Evolutionary conservation across 2,329 filamentous ascomycete species (phyloP), one percentile per base, ranked within the genome.

Genomic region (Botrytis sinoallii): DNA sequence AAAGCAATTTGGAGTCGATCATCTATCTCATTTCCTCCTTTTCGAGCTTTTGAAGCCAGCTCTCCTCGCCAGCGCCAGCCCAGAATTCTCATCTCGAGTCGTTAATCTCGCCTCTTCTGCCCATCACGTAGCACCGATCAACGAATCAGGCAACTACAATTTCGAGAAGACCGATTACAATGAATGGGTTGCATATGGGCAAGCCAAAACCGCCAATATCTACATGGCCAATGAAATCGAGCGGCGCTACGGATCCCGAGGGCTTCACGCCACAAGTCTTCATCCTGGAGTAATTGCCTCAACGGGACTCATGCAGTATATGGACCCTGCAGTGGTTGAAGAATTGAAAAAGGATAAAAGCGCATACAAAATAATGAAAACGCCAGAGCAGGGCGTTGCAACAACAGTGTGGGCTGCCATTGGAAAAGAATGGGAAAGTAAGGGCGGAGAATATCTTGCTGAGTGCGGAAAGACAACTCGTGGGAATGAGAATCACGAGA

Each of bases 11-110:
- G 86, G 83, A 60, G 85, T 83, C 18, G 88, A 88, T 77, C 84
- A 88, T 77, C 80, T 89, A 5, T 83, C 80, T 25, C 85, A 88
- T 75, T 89, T 88, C 80, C 82, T 88, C 0, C 82, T 89, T n/a
- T 86, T 87, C 76, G 79, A 86, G 38, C 83, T 87, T 4, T 81
- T 89, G 29, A 84, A 84, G 32, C 78, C 82, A 0, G 77, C 81
- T 0, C 79, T 89, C 12, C 77, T 88, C 0, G 76, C 81, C 0
- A 81, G 82, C 2, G 76, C 82, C 5, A 84, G 83, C 0, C 79
- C 83, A 0, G 75, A 77, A 0, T 86, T 84, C 73, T 78, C 82
- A 10, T 86, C 84, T 0, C 83, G 87, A 1, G 84, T 88, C 3
- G 81, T 89, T 60, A 79, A 80, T 0, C 77, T 88, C 1, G 81